Evolutionary conservation across 306 rosid genomes (phyloP), one percentile per base, ranked within the genome.

Genomic region (Trichosanthes truncata): DNA sequence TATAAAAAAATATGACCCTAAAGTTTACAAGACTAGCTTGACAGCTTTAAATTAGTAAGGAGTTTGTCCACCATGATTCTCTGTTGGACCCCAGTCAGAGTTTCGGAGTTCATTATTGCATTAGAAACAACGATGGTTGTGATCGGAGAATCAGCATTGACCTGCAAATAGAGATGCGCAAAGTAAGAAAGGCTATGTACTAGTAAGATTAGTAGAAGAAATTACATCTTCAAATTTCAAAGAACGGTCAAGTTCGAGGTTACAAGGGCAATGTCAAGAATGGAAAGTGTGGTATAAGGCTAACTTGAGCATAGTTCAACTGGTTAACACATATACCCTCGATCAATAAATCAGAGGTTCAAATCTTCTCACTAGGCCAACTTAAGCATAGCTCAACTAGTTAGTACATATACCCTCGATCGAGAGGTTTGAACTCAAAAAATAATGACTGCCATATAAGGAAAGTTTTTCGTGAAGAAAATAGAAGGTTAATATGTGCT

Each of bases 41-140:
- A 81, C 83, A 88, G 83, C 69, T 91, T 87, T 52, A 90, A 86
- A 75, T 77, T 90, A 84, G 85, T 82, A 78, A 91, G 85, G 81
- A 95, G 87, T 67, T 91, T 91, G 69, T 95, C 99, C 80, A 85
- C 98, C 97, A 95, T 89, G 81, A 89, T 89, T 84, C 86, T 91
- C 90, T 95, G 99, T 86, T 93, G 96, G 31, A 83, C 96, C 79
- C 83, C 90, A 82, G 92, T 91, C 80, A 89, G 84, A 60, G 89
- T 60, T 82, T 93, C 98, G 11, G 97, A 88, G 61, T 88, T 91
- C 84, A 87, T 79, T 78, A 95, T 83, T 60, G 96, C 99, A 80
- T 90, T 93, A 51, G 89, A 87, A 6, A 87, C 88, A 5, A 91
- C 62, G 63, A 93, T 88, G 23, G 86, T 84, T 48, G 91, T 81